Percentiles rank a stretch among this genome's conserved stretches.
These are phyloP conservation scores for Fusarium sp. DNA, from an alignment of 2,329 filamentous ascomycete species.

Conservation along the genomic window DNA sequence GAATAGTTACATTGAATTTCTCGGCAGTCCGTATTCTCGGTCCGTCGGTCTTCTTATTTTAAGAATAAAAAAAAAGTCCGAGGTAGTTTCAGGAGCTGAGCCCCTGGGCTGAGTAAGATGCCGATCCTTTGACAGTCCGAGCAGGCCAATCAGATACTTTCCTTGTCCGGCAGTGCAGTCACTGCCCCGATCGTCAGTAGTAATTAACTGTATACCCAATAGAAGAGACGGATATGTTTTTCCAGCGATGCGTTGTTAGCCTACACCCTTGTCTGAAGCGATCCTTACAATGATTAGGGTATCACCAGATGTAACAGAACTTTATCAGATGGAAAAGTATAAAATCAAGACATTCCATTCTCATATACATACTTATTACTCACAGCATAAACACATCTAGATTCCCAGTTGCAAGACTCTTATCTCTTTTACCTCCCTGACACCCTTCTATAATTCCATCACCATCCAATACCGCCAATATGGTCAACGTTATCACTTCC, in stretches of 20 bases:
- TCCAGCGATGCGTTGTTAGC: background rate
- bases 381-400: background rate
- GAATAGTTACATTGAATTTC: background rate
- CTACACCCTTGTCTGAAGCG: background rate
- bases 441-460: background rate
- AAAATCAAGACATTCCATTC: background rate
- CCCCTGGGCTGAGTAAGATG: background rate
- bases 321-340: background rate
- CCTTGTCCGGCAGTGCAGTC: background rate
- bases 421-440: background rate
- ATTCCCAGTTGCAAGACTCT: background rate
- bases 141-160: background rate
- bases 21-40: background rate
- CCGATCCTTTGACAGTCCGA: background rate
- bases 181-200: background rate
- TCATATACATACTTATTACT: too few relatives aligned
- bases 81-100: background rate
- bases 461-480: background rate
- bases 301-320: background rate
- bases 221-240: background rate
- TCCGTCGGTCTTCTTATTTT: background rate
- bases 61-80: background rate
- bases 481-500: constrained; percentile 16
- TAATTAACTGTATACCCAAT: background rate
- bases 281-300: background rate